These are phyloP conservation scores for Penicillium robsamsonii DNA, from an alignment of 495 filamentous ascomycete species.

Conservation along the genomic window DNA sequence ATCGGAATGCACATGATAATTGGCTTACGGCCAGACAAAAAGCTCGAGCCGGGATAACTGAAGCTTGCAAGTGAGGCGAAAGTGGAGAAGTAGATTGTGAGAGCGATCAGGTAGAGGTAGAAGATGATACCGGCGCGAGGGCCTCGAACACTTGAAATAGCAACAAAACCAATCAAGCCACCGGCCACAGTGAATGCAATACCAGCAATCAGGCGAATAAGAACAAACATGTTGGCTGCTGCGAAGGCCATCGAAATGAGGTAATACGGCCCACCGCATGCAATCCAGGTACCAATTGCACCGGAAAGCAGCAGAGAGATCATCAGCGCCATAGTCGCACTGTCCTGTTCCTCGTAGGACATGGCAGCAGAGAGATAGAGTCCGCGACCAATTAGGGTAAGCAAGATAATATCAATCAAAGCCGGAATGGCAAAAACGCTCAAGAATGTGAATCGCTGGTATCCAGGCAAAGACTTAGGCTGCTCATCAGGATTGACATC, in stretches of 20 bases:
- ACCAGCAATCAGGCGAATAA: slow-evolving; percentile 57
- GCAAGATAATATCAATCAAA: slow-evolving; percentile 56
- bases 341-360: slow-evolving; percentile 46
- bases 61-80: slow-evolving; percentile 55
- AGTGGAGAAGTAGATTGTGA: slow-evolving; percentile 51
- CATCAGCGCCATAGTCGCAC: slow-evolving; percentile 58
- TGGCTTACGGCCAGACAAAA: slow-evolving; percentile 49
- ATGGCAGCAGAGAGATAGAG: slow-evolving; percentile 58
- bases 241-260: slow-evolving; percentile 59
- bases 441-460: slow-evolving; percentile 56
- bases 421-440: slow-evolving; percentile 61
- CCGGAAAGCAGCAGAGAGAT: slow-evolving; percentile 55
- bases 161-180: slow-evolving; percentile 51
- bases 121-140: slow-evolving; percentile 47
- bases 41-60: slow-evolving; percentile 53
- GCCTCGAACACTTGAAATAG: slow-evolving; percentile 39
- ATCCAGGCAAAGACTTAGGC: slow-evolving; percentile 43
- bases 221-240: slow-evolving; percentile 59
- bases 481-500: slow-evolving; percentile 53
- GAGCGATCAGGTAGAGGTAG: slow-evolving; percentile 47
- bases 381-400: slow-evolving; percentile 56
- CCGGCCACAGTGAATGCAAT: slow-evolving; percentile 51
- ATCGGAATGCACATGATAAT: slow-evolving; percentile 47
- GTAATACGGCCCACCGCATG: slow-evolving; percentile 58
- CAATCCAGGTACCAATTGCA: slow-evolving; percentile 59